These are phyloP conservation scores for Sparassis latifolia DNA, from an alignment of 1,284 basidiomycete genomes.

Conservation along the genomic window DNA sequence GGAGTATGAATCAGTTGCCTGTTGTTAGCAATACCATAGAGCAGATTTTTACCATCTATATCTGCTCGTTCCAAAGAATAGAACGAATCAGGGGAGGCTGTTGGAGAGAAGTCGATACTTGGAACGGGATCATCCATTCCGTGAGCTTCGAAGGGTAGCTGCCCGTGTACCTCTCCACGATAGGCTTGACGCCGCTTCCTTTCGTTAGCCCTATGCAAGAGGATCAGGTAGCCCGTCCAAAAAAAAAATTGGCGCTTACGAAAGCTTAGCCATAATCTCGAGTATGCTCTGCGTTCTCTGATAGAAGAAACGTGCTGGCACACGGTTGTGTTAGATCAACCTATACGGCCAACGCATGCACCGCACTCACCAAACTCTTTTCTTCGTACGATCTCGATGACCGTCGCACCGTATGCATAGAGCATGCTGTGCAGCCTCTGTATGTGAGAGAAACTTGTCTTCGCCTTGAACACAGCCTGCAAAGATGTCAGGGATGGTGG, in stretches of 20 bases:
- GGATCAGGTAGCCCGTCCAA: not conserved
- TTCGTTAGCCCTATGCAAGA: slow-evolving; percentile 51
- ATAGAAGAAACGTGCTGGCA: slow-evolving; percentile 66
- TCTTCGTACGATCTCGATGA: slow-evolving; percentile 86
- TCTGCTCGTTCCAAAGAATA: slow-evolving; percentile 70
- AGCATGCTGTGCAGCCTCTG: slow-evolving; percentile 85
- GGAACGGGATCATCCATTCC: slow-evolving; percentile 76
- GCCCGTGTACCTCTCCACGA: slow-evolving; percentile 70
- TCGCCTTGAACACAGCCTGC: slow-evolving; percentile 63
- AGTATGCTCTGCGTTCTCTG: slow-evolving; percentile 72
- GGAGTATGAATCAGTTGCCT: not conserved
- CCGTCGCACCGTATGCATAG: slow-evolving; percentile 89
- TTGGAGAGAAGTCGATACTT: slow-evolving; percentile 69
- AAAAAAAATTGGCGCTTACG: slow-evolving; percentile 39
- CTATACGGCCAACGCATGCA: not conserved
- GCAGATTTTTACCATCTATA: slow-evolving; percentile 52
- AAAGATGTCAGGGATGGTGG: slow-evolving; percentile 56
- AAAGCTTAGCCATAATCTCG: slow-evolving; percentile 78
- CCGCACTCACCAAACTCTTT: slow-evolving; percentile 72
- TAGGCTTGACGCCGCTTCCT: slow-evolving; percentile 73
- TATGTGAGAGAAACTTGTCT: slow-evolving; percentile 87
- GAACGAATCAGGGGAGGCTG: slow-evolving; percentile 35
- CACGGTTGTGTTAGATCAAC: slow-evolving; percentile 1
- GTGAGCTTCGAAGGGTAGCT: slow-evolving; percentile 72
- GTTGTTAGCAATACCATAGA: not conserved